These are phyloP conservation scores for Evernia prunastri DNA, from an alignment of 495 filamentous ascomycete genomes.

Conservation along the genomic window DNA sequence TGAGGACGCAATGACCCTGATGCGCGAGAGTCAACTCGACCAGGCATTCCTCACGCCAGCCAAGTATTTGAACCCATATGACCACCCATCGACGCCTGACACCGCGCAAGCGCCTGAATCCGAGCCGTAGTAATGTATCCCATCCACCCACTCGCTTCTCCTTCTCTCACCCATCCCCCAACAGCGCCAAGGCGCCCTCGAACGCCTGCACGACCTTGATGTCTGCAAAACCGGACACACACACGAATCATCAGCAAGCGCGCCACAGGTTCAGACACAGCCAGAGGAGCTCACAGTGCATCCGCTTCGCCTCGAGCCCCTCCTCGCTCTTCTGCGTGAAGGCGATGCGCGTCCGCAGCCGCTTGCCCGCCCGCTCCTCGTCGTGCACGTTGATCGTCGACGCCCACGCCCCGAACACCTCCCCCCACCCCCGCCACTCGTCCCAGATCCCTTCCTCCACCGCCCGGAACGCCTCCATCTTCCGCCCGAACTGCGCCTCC, in stretches of 20 bases:
- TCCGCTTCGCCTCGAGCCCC: conserved; percentile 22
- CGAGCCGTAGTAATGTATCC: no score
- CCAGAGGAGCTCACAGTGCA: conserved; percentile 18
- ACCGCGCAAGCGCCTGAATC: no score
- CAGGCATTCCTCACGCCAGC: no score
- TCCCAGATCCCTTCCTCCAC: conserved; percentile 23
- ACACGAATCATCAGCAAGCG: not conserved
- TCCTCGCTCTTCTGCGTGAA: conserved; percentile 19
- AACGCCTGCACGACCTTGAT: conserved; percentile 26
- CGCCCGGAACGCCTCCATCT: conserved; percentile 21
- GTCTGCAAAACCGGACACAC: conserved; percentile 14
- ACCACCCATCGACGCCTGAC: no score
- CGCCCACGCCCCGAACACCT: conserved; percentile 24
- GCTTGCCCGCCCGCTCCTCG: conserved; percentile 21
- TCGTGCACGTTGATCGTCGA: conserved; percentile 22
- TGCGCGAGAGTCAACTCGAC: not conserved
- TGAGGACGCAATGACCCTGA: not conserved
- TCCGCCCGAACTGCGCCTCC: conserved; percentile 21
- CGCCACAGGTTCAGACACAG: not conserved
- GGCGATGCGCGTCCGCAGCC: conserved; percentile 21
- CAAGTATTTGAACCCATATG: no score
- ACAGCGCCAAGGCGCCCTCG: conserved; percentile 19
- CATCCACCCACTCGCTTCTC: not conserved
- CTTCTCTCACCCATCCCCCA: conserved; percentile 13
- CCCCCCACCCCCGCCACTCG: conserved; percentile 24